phyloP scores from a whole-genome alignment of 1,284 basidiomycete species.

The Ceratobasidium papillatum region DNA sequence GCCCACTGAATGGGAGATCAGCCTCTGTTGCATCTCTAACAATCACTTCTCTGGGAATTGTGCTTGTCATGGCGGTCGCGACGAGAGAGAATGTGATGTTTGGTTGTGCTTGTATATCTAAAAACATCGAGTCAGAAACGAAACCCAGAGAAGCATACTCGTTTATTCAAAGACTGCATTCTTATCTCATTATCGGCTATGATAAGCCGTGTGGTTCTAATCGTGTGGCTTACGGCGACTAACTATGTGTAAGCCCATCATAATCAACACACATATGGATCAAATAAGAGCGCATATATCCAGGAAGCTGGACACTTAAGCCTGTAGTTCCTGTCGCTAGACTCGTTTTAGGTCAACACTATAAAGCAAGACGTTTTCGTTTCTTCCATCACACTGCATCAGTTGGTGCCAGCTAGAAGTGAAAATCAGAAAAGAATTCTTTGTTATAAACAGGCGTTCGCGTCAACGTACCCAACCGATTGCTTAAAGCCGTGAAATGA shows the following conservation, averaged over 20 bases:
- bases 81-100: not conserved
- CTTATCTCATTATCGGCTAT: no score
- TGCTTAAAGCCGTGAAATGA: not conserved
- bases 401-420: not conserved
- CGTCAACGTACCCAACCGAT: not conserved
- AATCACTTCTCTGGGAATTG: not conserved
- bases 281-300: not conserved
- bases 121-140: not conserved
- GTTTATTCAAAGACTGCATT: no score
- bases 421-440: not conserved
- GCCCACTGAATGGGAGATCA: not conserved
- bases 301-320: not conserved
- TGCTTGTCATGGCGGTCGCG: not conserved
- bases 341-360: not conserved
- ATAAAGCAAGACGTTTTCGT: not conserved
- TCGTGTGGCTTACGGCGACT: no score
- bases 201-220: no score
- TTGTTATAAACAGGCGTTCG: not conserved
- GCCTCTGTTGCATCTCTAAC: conserved; percentile 7
- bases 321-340: no score
- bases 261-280: no score
- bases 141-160: not conserved
- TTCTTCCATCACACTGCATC: not conserved
- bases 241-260: no score
- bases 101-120: not conserved